These are phyloP conservation scores for Ganoderma resinaceum DNA, from an alignment of 1,284 basidiomycete species.

Conservation along the genomic window DNA sequence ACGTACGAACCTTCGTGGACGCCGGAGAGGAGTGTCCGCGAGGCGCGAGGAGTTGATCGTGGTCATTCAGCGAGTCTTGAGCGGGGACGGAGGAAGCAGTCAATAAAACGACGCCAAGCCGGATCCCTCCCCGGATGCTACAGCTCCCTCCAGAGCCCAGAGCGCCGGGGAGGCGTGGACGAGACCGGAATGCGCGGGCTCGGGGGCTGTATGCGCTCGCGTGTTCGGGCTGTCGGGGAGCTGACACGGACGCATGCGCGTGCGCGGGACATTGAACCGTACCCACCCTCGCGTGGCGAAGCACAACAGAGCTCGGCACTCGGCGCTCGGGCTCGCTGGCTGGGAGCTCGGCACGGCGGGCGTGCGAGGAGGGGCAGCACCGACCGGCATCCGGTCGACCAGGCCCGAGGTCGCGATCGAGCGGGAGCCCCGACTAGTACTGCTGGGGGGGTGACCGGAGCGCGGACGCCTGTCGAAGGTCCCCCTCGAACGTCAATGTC, in stretches of 20 bases:
- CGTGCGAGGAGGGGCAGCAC: constrained; percentile 1
- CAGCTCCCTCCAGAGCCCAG: not conserved
- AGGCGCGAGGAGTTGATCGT: too few species aligned
- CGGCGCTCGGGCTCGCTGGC: not conserved
- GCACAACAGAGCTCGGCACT: not conserved
- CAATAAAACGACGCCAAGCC: not conserved
- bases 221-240: not conserved
- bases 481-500: constrained; percentile 1
- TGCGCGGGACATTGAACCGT: not conserved
- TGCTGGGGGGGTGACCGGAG: not conserved
- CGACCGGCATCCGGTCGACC: not conserved
- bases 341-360: not conserved
- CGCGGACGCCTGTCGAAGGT: not conserved
- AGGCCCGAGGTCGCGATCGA: not conserved
- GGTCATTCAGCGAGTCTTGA: not conserved
- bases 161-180: not conserved
- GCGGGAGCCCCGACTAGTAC: not conserved
- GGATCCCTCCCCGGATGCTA: not conserved
- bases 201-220: constrained; percentile 1
- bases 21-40: not conserved
- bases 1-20: not conserved
- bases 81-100: not conserved
- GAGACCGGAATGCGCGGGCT: not conserved
- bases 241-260: not conserved
- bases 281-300: not conserved